Evolutionary conservation across 768 basidiomycete species (phyloP), one percentile per base, ranked within the genome.

Genomic region (Terana coerulea): DNA sequence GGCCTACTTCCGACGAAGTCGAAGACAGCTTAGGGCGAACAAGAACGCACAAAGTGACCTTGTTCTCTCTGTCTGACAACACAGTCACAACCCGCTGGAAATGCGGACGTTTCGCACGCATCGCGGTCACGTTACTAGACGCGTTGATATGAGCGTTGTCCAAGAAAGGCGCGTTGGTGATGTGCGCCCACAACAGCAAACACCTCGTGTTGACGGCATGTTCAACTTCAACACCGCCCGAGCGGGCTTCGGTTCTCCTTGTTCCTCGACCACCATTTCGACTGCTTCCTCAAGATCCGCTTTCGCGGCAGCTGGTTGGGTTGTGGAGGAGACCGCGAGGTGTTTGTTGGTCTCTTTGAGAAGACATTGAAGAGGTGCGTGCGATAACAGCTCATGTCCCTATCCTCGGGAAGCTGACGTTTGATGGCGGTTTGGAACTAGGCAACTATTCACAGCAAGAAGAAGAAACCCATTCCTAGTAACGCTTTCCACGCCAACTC

Each of bases 241-340:
- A 3, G 3, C 25, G 25, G 28, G 33, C 26, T 35, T 21, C 12
- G 28, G 17, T 36, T 41, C 26, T 26, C 53, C 41, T 36, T 22
- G 24, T 40, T 29, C 41, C 36, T 21, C 30, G 37, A 26, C 29
- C 37, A 19, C 26, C 41, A 19, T 49, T 4, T 33, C 3, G 14
- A 36, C 39, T 31, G 36, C 33, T 33, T 43, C 21, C 46, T 42
- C 14, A 15, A 17, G 10, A 39, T 42, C 24, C 15, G 36, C 52
- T 47, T 19, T 46, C 30, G 42, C 31, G 31, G 44, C 21, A 4
- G 44, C 51, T 17, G 47, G 42, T 30, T 29, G 53, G 53, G 47
- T 33, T 22, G 53, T 50, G 53, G 53, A 49, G 53, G 53, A 21
- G 30, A 17, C 45, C 45, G 29, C 11, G 19, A 44, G 53, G 53